A percentile compares a stretch with the other conserved stretches of the same genome.
Conservation (phyloP, 805 yeast genomes). For the Brettanomyces sp. region DNA sequence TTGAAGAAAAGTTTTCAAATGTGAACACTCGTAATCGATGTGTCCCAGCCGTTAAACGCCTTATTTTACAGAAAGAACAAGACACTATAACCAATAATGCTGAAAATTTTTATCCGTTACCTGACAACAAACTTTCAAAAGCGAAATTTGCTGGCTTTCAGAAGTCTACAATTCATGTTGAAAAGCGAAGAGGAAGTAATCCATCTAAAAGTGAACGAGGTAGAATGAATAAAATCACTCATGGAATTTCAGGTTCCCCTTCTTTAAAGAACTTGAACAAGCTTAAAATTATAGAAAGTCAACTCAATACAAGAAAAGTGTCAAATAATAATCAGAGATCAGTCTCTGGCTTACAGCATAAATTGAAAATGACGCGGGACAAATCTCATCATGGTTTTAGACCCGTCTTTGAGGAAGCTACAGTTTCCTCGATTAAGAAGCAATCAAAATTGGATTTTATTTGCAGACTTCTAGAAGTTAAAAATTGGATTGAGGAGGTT, state of each 20-base stretch:
- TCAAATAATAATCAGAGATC: constrained; percentile 7
- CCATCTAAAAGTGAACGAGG: constrained; percentile 11
- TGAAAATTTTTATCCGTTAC: constrained; percentile 15
- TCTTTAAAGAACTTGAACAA: constrained; percentile 26
- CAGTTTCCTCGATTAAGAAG: background rate
- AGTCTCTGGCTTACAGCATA: constrained; percentile 10
- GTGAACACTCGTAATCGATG: background rate
- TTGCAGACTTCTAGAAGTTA: constrained; percentile 43
- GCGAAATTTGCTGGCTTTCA: constrained; percentile 10
- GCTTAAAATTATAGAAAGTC: constrained; percentile 21
- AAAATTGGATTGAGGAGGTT: constrained; percentile 36
- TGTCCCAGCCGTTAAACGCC: constrained; percentile 23
- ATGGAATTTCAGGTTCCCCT: constrained; percentile 27
- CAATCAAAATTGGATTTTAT: constrained; percentile 34
- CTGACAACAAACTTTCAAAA: constrained; percentile 11
- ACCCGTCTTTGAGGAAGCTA: background rate
- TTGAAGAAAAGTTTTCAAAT: background rate
- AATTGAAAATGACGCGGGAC: constrained; percentile 10
- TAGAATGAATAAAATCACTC: constrained; percentile 24
- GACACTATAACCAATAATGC: constrained; percentile 21
- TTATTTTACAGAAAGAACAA: constrained; percentile 25
- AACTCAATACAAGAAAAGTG: constrained; percentile 8
- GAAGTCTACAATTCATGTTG: background rate
- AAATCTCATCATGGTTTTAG: background rate
- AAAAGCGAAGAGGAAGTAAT: constrained; percentile 4